Percentiles rank a stretch among this genome's conserved stretches.
phyloP scores from a whole-genome alignment of 208 protist species.

The Angomonas deanei region DNA sequence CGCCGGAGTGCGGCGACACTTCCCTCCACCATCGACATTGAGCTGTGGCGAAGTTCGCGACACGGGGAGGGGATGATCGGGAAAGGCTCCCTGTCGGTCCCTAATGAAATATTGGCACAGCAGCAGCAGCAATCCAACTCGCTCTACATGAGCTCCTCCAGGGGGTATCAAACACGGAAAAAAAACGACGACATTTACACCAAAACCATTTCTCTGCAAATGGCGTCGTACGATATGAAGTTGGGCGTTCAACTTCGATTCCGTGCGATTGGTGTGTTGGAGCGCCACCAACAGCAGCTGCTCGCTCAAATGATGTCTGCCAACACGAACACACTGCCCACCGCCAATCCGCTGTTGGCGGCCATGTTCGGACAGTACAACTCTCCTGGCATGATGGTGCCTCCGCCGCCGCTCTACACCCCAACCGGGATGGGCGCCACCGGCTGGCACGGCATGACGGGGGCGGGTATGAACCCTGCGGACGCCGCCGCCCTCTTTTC shows the following conservation, averaged over 20 bases:
- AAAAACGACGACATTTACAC: background rate
- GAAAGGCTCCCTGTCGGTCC: conserved; percentile 29
- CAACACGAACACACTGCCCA: background rate
- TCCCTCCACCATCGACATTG: conserved; percentile 26
- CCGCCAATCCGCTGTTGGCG: background rate
- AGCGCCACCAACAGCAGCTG: background rate
- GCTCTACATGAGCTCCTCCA: background rate
- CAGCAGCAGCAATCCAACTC: background rate
- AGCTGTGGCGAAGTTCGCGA: conserved; percentile 49
- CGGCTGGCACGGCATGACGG: too few relatives aligned
- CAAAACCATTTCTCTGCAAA: background rate
- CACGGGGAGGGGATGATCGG: conserved; percentile 33
- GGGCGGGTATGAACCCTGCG: background rate
- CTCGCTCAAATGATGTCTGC: background rate
- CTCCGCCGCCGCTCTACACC: background rate
- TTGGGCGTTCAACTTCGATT: background rate
- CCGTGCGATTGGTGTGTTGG: background rate
- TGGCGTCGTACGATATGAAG: background rate
- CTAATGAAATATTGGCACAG: conserved; percentile 12
- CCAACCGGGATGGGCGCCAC: too few relatives aligned
- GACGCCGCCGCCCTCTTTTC: too few relatives aligned
- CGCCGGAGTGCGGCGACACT: too few relatives aligned
- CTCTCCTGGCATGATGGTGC: background rate
- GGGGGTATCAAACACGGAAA: background rate
- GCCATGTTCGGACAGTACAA: background rate